Conservation (phyloP, 208 protist species). For the Leishmania tropica region DNA sequence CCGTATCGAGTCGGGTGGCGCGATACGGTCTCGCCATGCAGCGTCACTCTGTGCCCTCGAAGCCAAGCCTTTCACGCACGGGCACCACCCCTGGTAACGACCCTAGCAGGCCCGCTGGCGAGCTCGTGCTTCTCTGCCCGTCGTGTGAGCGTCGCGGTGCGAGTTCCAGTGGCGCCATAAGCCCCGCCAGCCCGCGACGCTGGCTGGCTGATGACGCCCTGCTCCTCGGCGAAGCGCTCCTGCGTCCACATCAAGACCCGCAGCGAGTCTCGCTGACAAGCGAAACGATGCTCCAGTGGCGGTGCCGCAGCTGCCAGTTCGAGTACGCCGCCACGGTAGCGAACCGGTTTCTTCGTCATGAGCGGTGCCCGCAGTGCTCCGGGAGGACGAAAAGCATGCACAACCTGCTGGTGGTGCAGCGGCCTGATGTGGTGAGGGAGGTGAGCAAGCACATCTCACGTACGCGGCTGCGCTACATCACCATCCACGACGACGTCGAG, state of each 20-base stretch:
- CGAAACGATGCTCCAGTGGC: conserved; percentile 59
- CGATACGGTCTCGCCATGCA: conserved; percentile 29
- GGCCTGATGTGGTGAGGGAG: conserved; percentile 76
- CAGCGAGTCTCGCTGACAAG: conserved; percentile 44
- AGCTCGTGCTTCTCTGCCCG: conserved; percentile 45
- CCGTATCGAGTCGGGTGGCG: conserved; percentile 52
- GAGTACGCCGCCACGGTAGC: conserved; percentile 58
- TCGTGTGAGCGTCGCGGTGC: conserved; percentile 59
- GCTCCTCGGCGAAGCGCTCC: conserved; percentile 56
- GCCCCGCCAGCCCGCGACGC: conserved; percentile 9
- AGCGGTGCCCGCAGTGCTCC: conserved; percentile 75
- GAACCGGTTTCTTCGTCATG: conserved; percentile 54
- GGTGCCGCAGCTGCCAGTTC: conserved; percentile 61
- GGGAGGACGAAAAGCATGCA: conserved; percentile 42
- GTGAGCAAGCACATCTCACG: conserved; percentile 53
- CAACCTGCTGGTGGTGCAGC: conserved; percentile 70
- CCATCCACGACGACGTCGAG: conserved; percentile 58
- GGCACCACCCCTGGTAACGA: background rate
- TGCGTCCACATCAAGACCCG: conserved; percentile 64
- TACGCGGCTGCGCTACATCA: conserved; percentile 48
- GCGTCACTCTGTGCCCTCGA: background rate
- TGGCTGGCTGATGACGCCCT: conserved; percentile 50
- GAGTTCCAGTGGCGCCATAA: background rate
- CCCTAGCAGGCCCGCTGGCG: background rate
- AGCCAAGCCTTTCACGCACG: background rate